Evolutionary conservation across 441 rosid species (phyloP).

Genomic region (Arabidopsis hybrid): DNA sequence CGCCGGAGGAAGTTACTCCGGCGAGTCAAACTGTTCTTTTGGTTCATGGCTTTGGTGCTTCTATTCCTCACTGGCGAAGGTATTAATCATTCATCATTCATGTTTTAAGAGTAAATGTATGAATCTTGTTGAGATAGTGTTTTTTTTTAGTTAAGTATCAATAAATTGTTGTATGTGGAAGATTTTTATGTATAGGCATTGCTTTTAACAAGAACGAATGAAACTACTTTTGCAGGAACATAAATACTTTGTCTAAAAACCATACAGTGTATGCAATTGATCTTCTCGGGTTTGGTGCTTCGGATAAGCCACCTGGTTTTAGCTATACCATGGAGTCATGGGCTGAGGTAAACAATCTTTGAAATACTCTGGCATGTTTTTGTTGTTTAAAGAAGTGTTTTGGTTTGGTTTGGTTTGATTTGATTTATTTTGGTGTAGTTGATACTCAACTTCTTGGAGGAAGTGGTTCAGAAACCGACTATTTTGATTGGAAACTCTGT

Average conservation of each 20-base stretch:
- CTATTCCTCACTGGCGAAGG: constrained; percentile 97
- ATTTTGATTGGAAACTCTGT: constrained; percentile 90
- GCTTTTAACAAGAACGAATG: neutral
- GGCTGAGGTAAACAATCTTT: constrained; percentile 66
- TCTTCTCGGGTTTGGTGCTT: constrained; percentile 89
- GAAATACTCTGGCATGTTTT: neutral
- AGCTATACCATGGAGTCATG: constrained; percentile 87
- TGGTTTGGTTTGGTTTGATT: neutral
- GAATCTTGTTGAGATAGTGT: too few species aligned
- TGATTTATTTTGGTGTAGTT: constrained; percentile 51
- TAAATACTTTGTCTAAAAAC: constrained; percentile 57
- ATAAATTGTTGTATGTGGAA: too few species aligned
- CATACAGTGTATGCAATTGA: constrained; percentile 83
- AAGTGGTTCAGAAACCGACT: constrained; percentile 74
- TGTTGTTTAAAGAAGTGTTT: neutral
- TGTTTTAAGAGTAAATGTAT: too few species aligned
- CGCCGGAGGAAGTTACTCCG: constrained; percentile 39
- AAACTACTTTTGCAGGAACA: constrained; percentile 64
- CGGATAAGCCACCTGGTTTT: constrained; percentile 82
- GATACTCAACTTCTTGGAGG: constrained; percentile 78
- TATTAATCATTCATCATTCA: constrained; percentile 8
- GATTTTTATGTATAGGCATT: neutral
- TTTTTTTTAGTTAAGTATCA: too few species aligned
- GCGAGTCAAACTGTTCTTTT: constrained; percentile 61
- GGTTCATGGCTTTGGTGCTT: constrained; percentile 96